A percentile compares a stretch with the other conserved stretches of the same genome.
phyloP scores from a whole-genome alignment of 352 stramenopile species.

The Globisporangium polare region DNA sequence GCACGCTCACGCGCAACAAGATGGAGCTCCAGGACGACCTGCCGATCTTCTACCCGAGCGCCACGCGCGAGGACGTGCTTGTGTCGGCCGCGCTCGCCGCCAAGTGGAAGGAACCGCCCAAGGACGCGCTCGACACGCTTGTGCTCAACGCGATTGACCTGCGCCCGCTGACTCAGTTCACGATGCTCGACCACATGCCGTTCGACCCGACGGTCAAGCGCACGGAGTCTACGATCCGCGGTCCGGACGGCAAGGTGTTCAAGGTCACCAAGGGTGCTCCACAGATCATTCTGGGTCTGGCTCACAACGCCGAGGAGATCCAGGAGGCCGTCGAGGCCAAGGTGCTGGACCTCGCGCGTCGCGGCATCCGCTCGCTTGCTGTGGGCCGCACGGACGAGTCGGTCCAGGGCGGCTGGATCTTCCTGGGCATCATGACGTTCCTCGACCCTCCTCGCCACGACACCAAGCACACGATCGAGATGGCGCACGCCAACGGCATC shows the following conservation, averaged over 20 bases:
- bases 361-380: slow-evolving; percentile 86
- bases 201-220: slow-evolving; percentile 89
- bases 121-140: slow-evolving; percentile 93
- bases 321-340: slow-evolving; percentile 81
- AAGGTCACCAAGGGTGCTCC: slow-evolving; percentile 94
- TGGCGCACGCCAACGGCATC: slow-evolving; percentile 89
- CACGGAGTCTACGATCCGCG: slow-evolving; percentile 89
- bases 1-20: slow-evolving; percentile 94
- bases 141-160: slow-evolving; percentile 86
- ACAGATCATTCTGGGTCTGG: slow-evolving; percentile 90
- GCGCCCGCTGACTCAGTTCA: slow-evolving; percentile 79
- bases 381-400: slow-evolving; percentile 78
- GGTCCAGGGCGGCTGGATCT: slow-evolving; percentile 86
- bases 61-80: slow-evolving; percentile 86
- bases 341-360: slow-evolving; percentile 86
- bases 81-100: slow-evolving; percentile 90
- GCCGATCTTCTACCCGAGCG: slow-evolving; percentile 77
- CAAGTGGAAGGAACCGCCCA: slow-evolving; percentile 92
- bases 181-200: slow-evolving; percentile 74
- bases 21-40: slow-evolving; percentile 92
- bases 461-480: slow-evolving; percentile 92
- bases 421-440: slow-evolving; percentile 94
- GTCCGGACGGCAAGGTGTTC: slow-evolving; percentile 78
- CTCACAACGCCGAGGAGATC: slow-evolving; percentile 71
- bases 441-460: slow-evolving; percentile 95